Conservation (phyloP, 768 basidiomycete genomes). For the Xerocomus brunneocitrinus region DNA sequence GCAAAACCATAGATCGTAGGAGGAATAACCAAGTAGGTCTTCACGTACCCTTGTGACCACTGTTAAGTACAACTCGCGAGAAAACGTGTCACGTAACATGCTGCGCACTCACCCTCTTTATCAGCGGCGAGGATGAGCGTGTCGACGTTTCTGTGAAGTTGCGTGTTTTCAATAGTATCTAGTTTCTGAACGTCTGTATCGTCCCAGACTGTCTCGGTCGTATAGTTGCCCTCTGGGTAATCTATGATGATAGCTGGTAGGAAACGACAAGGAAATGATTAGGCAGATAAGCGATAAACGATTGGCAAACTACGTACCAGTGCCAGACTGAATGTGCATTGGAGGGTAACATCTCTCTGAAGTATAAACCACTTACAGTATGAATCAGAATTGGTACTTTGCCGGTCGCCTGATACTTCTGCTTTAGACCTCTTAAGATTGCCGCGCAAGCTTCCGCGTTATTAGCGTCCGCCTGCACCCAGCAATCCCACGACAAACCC, state of each 20-base stretch:
- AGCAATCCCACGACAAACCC: neutral
- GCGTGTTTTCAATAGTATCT: conserved; percentile 40
- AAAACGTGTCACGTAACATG: too few relatives aligned
- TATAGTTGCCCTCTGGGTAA: conserved; percentile 38
- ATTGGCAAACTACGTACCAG: conserved; percentile 30
- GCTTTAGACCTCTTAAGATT: conserved; percentile 50
- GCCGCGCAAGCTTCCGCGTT: conserved; percentile 41
- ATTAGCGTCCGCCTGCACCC: conserved; percentile 43
- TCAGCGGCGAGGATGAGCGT: conserved; percentile 43
- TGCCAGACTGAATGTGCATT: conserved; percentile 40
- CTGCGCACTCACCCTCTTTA: conserved; percentile 36
- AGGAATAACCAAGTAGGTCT: conserved; percentile 44
- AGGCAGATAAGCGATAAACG: neutral
- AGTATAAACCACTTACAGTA: conserved; percentile 40
- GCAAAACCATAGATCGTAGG: conserved; percentile 60
- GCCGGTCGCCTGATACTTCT: conserved; percentile 38
- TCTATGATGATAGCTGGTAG: conserved; percentile 41
- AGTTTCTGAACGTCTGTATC: conserved; percentile 46
- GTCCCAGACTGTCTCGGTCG: conserved; percentile 40
- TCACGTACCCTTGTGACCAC: conserved; percentile 14
- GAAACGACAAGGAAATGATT: neutral
- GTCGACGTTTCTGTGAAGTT: conserved; percentile 51
- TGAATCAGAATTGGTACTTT: conserved; percentile 51
- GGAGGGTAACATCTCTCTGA: neutral
- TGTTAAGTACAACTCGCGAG: neutral